Evolutionary conservation across 83 land plant species (phyloP).

Genomic region (Diphasiastrum complanatum): DNA sequence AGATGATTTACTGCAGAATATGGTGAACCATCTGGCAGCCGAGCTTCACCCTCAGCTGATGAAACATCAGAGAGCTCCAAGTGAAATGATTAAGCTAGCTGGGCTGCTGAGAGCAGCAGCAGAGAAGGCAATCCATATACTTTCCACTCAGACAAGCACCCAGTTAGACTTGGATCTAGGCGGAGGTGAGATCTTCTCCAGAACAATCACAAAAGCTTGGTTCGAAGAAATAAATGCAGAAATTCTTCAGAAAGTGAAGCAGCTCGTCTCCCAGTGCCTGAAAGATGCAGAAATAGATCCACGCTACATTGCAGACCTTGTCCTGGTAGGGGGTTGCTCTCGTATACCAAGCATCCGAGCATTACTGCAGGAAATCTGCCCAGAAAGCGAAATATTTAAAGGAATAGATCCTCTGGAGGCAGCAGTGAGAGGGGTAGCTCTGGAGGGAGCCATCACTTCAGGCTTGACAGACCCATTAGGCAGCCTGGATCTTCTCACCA

Average conservation of each 20-base stretch:
- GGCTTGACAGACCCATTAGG: constrained; percentile 53
- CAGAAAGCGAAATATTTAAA: neutral
- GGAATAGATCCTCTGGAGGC: constrained; percentile 15
- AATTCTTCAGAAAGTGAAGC: constrained; percentile 42
- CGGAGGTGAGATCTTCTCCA: constrained; percentile 33
- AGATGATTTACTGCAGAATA: constrained; percentile 58
- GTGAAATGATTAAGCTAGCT: constrained; percentile 30
- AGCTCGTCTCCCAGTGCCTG: neutral
- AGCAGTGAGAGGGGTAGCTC: constrained; percentile 55
- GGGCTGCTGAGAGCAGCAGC: constrained; percentile 44
- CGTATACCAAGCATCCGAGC: neutral
- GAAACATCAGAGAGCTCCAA: constrained; percentile 5
- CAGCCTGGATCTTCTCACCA: constrained; percentile 49
- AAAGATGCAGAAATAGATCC: constrained; percentile 8
- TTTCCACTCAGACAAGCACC: constrained; percentile 40
- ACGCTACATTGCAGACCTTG: neutral
- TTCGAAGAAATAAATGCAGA: constrained; percentile 44
- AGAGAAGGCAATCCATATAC: constrained; percentile 61
- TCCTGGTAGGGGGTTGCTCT: constrained; percentile 21
- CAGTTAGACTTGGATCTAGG: constrained; percentile 41
- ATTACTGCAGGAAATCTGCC: neutral
- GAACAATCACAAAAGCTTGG: constrained; percentile 33
- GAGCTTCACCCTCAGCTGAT: constrained; percentile 19
- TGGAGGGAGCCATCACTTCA: constrained; percentile 69
- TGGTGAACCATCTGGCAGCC: constrained; percentile 47